Conservation (phyloP, 148 eudicot species). For the Pharnaceum exiguum region DNA sequence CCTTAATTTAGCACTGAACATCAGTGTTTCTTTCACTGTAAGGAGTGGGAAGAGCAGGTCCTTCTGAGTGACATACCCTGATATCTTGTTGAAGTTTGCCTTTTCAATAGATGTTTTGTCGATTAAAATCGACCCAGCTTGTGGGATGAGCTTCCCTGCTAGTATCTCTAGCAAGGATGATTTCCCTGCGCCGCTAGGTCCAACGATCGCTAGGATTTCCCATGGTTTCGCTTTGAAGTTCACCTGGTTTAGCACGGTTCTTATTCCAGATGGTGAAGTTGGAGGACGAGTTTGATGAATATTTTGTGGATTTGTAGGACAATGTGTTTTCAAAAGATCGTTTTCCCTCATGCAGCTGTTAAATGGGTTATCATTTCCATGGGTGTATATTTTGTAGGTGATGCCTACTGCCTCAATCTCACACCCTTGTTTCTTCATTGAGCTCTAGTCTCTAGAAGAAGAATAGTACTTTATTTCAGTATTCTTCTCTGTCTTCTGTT, state of each 20-base stretch:
- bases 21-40: slow-evolving; percentile 83
- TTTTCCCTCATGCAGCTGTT: slow-evolving; percentile 19
- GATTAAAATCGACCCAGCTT: slow-evolving; percentile 49
- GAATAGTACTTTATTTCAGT: background rate
- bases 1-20: slow-evolving; percentile 69
- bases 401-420: slow-evolving; percentile 90
- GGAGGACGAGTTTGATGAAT: background rate
- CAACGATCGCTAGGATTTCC: slow-evolving; percentile 91
- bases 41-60: slow-evolving; percentile 90
- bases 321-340: slow-evolving; percentile 8
- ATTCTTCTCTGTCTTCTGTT: background rate
- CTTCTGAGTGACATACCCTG: slow-evolving; percentile 92
- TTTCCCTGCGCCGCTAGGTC: slow-evolving; percentile 99
- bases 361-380: slow-evolving; percentile 28
- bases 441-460: slow-evolving; percentile 21
- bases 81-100: slow-evolving; percentile 60
- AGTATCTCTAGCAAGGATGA: slow-evolving; percentile 82
- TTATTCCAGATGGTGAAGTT: slow-evolving; percentile 15
- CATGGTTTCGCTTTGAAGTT: slow-evolving; percentile 74
- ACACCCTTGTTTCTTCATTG: slow-evolving; percentile 81
- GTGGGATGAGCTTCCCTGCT: slow-evolving; percentile 72
- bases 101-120: slow-evolving; percentile 47
- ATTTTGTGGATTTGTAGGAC: background rate
- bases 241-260: slow-evolving; percentile 63
- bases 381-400: slow-evolving; percentile 58